phyloP scores from a whole-genome alignment of 2,329 filamentous ascomycete species.

The Corinectria fuckeliana region DNA sequence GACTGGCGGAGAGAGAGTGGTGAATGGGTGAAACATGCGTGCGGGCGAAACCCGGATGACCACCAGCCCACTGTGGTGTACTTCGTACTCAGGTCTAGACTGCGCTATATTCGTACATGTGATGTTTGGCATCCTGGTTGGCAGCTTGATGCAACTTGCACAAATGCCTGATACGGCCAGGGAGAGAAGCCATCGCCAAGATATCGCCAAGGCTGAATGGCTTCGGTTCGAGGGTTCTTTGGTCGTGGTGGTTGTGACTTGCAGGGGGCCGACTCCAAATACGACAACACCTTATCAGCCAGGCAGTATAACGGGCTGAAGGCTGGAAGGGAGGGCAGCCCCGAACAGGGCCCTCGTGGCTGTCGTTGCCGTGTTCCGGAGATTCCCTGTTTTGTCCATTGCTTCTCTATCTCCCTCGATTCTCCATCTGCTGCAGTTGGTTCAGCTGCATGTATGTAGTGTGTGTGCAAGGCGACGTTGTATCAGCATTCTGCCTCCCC shows the following conservation, averaged over 20 bases:
- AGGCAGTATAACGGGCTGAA: no score
- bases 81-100: no score
- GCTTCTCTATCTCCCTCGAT: not conserved
- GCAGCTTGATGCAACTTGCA: not conserved
- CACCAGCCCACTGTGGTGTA: no score
- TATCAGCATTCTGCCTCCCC: not conserved
- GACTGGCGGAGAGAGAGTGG: not conserved
- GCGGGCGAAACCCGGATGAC: not conserved
- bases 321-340: no score
- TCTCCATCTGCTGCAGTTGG: no score
- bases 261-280: not conserved
- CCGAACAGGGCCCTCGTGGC: not conserved
- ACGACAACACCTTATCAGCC: not conserved
- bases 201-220: not conserved
- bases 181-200: conserved; percentile 2
- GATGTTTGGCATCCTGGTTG: not conserved
- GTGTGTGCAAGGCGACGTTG: not conserved
- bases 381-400: not conserved
- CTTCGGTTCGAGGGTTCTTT: not conserved
- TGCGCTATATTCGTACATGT: no score
- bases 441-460: not conserved
- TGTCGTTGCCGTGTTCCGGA: not conserved
- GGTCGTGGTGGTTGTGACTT: not conserved
- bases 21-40: not conserved
- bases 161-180: not conserved